Percentiles rank a stretch among this genome's conserved stretches.
Conservation (phyloP, 2,329 filamentous ascomycete genomes). For the Bisporella sp. region DNA sequence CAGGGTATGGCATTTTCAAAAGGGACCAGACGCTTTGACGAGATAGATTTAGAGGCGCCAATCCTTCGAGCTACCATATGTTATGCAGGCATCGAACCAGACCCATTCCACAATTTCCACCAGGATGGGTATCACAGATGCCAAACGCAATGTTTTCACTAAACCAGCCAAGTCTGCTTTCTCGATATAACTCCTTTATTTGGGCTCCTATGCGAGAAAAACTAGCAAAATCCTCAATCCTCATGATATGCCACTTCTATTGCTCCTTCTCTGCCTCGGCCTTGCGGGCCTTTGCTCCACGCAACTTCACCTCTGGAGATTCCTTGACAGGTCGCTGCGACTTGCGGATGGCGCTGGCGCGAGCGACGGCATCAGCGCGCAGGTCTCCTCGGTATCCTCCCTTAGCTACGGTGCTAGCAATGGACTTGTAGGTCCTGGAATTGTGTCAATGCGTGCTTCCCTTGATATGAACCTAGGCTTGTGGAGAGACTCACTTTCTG, state of each 20-base stretch:
- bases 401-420: conserved; percentile 79
- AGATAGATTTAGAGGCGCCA: too few species aligned
- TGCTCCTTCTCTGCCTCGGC: conserved; percentile 47
- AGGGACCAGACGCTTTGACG: too few species aligned
- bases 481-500: conserved; percentile 61
- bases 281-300: conserved; percentile 75
- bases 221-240: conserved; percentile 13
- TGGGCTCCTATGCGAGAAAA: conserved; percentile 1
- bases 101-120: too few species aligned
- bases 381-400: conserved; percentile 78
- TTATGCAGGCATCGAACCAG: too few species aligned
- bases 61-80: too few species aligned
- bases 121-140: too few species aligned
- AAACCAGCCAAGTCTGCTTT: too few species aligned
- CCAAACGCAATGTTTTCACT: too few species aligned
- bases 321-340: conserved; percentile 76
- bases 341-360: conserved; percentile 77
- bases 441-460: background rate
- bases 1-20: too few species aligned
- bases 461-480: background rate
- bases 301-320: conserved; percentile 63
- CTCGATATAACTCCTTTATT: background rate
- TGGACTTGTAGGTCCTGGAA: conserved; percentile 75
- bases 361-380: conserved; percentile 71
- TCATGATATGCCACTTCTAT: conserved; percentile 16